A percentile compares a stretch with the other conserved stretches of the same genome.
These are phyloP conservation scores for Penicillium flavigenum DNA, from an alignment of 495 filamentous ascomycete species.

Conservation along the genomic window DNA sequence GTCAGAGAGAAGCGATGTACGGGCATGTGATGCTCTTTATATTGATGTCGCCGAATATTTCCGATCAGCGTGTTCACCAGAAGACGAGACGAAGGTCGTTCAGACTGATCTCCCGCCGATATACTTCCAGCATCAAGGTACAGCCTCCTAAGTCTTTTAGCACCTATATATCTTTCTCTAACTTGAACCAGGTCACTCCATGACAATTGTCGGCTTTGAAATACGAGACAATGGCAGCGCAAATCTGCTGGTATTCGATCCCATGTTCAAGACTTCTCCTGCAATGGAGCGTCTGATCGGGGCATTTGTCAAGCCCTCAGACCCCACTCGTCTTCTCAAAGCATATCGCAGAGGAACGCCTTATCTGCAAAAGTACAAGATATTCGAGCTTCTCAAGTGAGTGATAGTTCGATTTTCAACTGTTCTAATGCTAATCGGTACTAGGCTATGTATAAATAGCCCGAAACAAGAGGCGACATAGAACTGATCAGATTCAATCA, in stretches of 20 bases:
- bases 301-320: slow-evolving; percentile 38
- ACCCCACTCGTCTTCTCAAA: slow-evolving; percentile 60
- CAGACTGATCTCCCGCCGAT: slow-evolving; percentile 74
- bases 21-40: slow-evolving; percentile 59
- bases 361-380: slow-evolving; percentile 66
- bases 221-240: slow-evolving; percentile 59
- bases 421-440: slow-evolving; percentile 2
- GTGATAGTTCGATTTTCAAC: slow-evolving; percentile 21
- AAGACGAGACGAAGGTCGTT: slow-evolving; percentile 52
- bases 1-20: slow-evolving; percentile 34
- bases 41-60: slow-evolving; percentile 75
- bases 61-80: slow-evolving; percentile 42
- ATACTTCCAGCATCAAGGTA: slow-evolving; percentile 85
- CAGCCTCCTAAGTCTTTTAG: background rate
- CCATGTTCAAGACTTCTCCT: slow-evolving; percentile 72
- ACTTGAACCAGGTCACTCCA: slow-evolving; percentile 66
- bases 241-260: slow-evolving; percentile 86
- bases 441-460: slow-evolving; percentile 9
- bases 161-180: background rate
- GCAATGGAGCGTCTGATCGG: slow-evolving; percentile 58
- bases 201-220: slow-evolving; percentile 90
- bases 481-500: background rate
- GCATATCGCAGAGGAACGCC: slow-evolving; percentile 65
- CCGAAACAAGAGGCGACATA: background rate
- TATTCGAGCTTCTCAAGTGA: slow-evolving; percentile 79